A percentile compares a stretch with the other conserved stretches of the same genome.
These are phyloP conservation scores for Aspergillus olivimuriae DNA, from an alignment of 495 filamentous ascomycete species.

Conservation along the genomic window DNA sequence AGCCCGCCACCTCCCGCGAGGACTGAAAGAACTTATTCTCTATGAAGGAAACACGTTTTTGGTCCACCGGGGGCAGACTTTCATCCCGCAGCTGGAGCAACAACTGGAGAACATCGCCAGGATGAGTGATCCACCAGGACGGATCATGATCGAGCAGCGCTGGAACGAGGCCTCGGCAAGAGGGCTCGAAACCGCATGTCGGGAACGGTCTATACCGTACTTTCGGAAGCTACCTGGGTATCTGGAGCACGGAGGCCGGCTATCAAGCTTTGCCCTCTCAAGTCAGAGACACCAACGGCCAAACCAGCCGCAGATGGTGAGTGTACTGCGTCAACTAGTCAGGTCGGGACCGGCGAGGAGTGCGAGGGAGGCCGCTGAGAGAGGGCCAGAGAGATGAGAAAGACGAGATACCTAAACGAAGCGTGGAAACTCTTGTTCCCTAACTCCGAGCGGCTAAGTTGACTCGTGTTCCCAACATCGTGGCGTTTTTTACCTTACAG, in stretches of 20 bases:
- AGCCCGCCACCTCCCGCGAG: not conserved
- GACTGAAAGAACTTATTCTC: not conserved
- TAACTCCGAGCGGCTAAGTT: no score
- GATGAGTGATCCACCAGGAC: not conserved
- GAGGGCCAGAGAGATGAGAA: no score
- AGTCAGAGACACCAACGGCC: not conserved
- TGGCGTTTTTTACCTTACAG: no score
- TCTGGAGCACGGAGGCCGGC: not conserved
- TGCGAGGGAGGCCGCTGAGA: no score
- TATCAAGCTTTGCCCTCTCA: not conserved
- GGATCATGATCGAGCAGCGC: not conserved
- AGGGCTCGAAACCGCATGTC: not conserved
- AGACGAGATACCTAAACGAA: no score
- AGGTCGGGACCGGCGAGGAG: not conserved
- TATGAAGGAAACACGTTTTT: not conserved
- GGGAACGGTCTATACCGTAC: not conserved
- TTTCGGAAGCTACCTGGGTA: not conserved
- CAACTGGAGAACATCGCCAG: not conserved
- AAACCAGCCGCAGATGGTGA: not conserved
- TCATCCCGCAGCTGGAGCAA: not conserved
- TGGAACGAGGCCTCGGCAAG: not conserved
- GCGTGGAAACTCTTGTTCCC: no score
- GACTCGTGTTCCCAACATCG: no score
- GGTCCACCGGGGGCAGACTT: not conserved
- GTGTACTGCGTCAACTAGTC: not conserved